Evolutionary conservation across 2,329 filamentous ascomycete species (phyloP).

Genomic region (Penicillium freii): DNA sequence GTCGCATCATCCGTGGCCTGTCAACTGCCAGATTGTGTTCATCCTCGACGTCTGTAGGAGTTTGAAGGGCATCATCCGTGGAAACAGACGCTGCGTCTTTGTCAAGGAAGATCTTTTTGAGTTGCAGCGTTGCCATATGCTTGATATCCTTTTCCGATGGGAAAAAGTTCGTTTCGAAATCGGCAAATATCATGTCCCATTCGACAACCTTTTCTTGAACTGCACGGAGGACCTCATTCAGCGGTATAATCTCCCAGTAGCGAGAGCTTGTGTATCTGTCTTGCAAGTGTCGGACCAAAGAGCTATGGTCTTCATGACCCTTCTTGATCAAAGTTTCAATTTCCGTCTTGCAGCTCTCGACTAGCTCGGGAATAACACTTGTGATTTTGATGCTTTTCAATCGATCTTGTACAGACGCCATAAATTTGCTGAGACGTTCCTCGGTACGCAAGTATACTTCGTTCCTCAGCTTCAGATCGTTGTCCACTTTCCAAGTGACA

Average conservation of each 20-base stretch:
- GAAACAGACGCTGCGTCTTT: conserved; percentile 71
- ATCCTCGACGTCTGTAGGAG: conserved; percentile 38
- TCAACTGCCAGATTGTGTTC: conserved; percentile 31
- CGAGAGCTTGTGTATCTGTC: conserved; percentile 89
- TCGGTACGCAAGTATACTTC: conserved; percentile 81
- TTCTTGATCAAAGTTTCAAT: conserved; percentile 75
- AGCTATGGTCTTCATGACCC: conserved; percentile 77
- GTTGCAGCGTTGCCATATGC: conserved; percentile 82
- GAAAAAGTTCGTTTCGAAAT: conserved; percentile 91
- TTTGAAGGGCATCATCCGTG: conserved; percentile 63
- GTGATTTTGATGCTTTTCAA: conserved; percentile 88
- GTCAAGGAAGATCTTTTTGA: conserved; percentile 93
- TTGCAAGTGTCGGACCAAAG: conserved; percentile 74
- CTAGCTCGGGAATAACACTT: conserved; percentile 82
- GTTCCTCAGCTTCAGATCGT: conserved; percentile 89
- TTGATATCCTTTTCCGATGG: conserved; percentile 94
- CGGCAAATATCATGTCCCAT: conserved; percentile 86
- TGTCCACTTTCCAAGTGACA: conserved; percentile 97
- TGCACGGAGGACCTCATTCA: conserved; percentile 82
- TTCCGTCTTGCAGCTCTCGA: conserved; percentile 75
- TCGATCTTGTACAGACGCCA: conserved; percentile 77
- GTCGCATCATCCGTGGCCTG: conserved; percentile 35
- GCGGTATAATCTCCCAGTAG: conserved; percentile 94
- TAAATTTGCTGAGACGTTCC: conserved; percentile 80
- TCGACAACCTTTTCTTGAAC: conserved; percentile 91